Percentiles rank a stretch among this genome's conserved stretches.
Conservation (phyloP, 1,284 basidiomycete genomes). For the Cerrena zonata region DNA sequence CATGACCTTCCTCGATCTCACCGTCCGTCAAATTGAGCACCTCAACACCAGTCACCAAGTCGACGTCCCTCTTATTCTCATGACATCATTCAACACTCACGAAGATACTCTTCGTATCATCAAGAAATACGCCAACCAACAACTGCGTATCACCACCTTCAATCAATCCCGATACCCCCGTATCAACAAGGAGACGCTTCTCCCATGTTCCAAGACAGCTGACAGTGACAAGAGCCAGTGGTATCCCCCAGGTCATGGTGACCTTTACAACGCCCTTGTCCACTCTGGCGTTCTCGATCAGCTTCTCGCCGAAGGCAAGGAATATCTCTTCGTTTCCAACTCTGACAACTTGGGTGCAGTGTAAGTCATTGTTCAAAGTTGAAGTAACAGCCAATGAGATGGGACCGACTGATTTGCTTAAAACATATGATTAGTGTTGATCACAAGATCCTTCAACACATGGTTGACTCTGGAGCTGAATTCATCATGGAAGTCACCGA, state of each 20-base stretch:
- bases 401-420: no score
- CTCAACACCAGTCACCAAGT: slow-evolving; percentile 67
- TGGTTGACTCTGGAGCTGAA: slow-evolving; percentile 81
- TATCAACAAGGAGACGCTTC: slow-evolving; percentile 89
- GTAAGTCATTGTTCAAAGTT: slow-evolving; percentile 35
- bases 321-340: slow-evolving; percentile 99
- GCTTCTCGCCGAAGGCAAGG: slow-evolving; percentile 91
- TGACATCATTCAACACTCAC: slow-evolving; percentile 99
- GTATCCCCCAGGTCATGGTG: slow-evolving; percentile 99
- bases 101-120: slow-evolving; percentile 96
- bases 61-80: slow-evolving; percentile 95
- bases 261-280: slow-evolving; percentile 87
- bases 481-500: slow-evolving; percentile 99
- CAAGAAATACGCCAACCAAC: slow-evolving; percentile 99
- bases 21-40: slow-evolving; percentile 93
- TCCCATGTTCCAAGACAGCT: slow-evolving; percentile 83
- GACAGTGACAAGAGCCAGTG: slow-evolving; percentile 92
- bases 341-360: slow-evolving; percentile 98
- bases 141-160: slow-evolving; percentile 91
- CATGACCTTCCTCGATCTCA: slow-evolving; percentile 98
- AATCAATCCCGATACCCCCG: slow-evolving; percentile 98
- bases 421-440: slow-evolving; percentile 42
- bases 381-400: no score
- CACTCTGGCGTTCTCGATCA: slow-evolving; percentile 97
- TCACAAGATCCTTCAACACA: slow-evolving; percentile 77